These are phyloP conservation scores for Rhizopogon vinicolor DNA, from an alignment of 768 basidiomycete species.

Conservation along the genomic window DNA sequence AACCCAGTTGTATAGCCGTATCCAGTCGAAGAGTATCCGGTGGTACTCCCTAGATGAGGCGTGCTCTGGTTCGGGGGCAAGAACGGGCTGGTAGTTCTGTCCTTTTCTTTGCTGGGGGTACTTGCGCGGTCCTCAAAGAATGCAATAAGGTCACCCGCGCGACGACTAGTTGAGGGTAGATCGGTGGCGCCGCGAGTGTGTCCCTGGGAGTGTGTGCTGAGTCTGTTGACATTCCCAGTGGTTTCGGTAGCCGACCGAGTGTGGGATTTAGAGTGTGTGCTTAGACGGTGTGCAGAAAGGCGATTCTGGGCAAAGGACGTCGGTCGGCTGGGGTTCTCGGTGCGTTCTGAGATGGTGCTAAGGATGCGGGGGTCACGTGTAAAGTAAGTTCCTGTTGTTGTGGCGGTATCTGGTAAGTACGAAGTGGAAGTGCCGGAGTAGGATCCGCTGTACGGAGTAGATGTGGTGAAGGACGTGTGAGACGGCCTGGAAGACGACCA, in stretches of 20 bases:
- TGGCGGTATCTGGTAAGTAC: conserved; percentile 16
- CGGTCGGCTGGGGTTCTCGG: conserved; percentile 66
- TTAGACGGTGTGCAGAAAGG: neutral
- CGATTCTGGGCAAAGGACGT: conserved; percentile 25
- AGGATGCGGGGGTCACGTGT: conserved; percentile 45
- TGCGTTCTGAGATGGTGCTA: conserved; percentile 76
- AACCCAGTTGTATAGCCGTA: conserved; percentile 19
- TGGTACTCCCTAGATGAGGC: conserved; percentile 32
- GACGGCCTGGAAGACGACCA: conserved; percentile 46
- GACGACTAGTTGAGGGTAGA: conserved; percentile 44
- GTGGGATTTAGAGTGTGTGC: conserved; percentile 17
- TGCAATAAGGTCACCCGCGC: conserved; percentile 68
- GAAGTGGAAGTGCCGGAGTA: conserved; percentile 29
- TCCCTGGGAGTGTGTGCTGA: neutral
- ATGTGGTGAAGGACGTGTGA: neutral
- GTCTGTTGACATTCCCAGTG: conserved; percentile 8
- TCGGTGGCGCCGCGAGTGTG: conserved; percentile 15
- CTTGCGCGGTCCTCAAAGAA: conserved; percentile 59
- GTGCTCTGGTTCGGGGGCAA: conserved; percentile 33
- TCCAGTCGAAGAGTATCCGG: conserved; percentile 31
- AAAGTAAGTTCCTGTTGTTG: conserved; percentile 29
- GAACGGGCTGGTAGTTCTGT: conserved; percentile 38
- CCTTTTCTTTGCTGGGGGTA: conserved; percentile 41
- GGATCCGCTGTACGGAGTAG: conserved; percentile 28
- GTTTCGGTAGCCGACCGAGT: conserved; percentile 28